Conservation (phyloP, 257 asterid genomes). For the Solanum tarapatanum region DNA sequence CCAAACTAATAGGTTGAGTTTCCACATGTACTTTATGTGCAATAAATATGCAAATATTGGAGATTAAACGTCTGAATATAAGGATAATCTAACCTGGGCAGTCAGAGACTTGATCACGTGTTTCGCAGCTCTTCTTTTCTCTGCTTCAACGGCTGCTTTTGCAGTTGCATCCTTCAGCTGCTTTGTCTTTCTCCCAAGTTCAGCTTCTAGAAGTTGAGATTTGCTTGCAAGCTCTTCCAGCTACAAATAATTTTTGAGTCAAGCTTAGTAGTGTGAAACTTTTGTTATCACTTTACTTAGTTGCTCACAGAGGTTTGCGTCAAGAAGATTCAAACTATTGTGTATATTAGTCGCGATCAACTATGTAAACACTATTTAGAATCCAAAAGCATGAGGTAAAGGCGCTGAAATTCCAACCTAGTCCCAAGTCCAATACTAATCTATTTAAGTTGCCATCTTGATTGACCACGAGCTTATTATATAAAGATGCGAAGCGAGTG, state of each 20-base stretch:
- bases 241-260: slow-evolving; percentile 20
- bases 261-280: background rate
- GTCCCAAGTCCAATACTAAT: background rate
- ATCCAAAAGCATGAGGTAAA: background rate
- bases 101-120: slow-evolving; percentile 64
- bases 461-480: background rate
- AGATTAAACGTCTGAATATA: background rate
- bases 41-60: background rate
- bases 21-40: background rate
- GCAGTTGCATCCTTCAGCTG: slow-evolving; percentile 49
- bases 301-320: background rate
- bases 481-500: background rate
- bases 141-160: slow-evolving; percentile 56
- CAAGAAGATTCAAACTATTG: background rate
- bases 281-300: background rate
- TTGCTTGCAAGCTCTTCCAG: slow-evolving; percentile 63
- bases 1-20: background rate
- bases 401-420: background rate
- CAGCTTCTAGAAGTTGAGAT: slow-evolving; percentile 57
- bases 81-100: slow-evolving; percentile 47
- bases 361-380: background rate
- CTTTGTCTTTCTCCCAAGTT: slow-evolving; percentile 48
- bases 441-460: background rate
- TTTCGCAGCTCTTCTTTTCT: slow-evolving; percentile 61
- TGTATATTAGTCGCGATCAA: background rate